These are phyloP conservation scores for Vitis rupestris DNA, from an alignment of 164 flowering plant genomes.

Conservation along the genomic window DNA sequence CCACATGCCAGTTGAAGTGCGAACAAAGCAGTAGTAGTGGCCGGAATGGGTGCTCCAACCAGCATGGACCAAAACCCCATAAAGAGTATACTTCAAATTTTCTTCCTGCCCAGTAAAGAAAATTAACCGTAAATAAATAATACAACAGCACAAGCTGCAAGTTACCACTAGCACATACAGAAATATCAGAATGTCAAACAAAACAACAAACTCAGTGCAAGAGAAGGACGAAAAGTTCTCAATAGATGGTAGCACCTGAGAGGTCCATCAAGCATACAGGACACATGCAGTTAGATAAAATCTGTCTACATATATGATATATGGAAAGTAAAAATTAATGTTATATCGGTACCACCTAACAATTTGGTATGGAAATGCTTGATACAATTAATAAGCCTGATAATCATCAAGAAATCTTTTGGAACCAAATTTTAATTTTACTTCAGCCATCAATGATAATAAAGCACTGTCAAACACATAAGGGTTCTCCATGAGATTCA, in stretches of 20 bases:
- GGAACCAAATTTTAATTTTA: too few species aligned
- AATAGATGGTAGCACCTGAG: neutral
- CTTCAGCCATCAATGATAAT: too few species aligned
- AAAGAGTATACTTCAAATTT: constrained; percentile 78
- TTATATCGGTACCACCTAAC: neutral
- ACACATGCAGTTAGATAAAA: too few species aligned
- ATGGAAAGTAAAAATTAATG: too few species aligned
- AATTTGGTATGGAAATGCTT: neutral
- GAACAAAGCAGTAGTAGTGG: constrained; percentile 87
- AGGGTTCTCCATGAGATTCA: too few species aligned
- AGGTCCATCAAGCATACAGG: too few species aligned
- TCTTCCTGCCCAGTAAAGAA: constrained; percentile 54
- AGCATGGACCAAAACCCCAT: constrained; percentile 91
- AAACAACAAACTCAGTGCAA: neutral
- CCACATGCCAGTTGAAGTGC: constrained; percentile 95
- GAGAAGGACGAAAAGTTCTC: neutral
- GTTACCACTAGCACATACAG: neutral
- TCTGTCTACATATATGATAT: too few species aligned
- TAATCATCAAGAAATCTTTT: too few species aligned
- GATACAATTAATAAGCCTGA: too few species aligned
- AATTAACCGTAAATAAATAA: neutral
- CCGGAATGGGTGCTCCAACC: constrained; percentile 91
- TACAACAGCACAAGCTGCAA: neutral
- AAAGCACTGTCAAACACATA: too few species aligned
- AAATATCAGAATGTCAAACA: neutral